Evolutionary conservation across 345 rosid genomes (phyloP).

Genomic region (Reutealis trisperma): DNA sequence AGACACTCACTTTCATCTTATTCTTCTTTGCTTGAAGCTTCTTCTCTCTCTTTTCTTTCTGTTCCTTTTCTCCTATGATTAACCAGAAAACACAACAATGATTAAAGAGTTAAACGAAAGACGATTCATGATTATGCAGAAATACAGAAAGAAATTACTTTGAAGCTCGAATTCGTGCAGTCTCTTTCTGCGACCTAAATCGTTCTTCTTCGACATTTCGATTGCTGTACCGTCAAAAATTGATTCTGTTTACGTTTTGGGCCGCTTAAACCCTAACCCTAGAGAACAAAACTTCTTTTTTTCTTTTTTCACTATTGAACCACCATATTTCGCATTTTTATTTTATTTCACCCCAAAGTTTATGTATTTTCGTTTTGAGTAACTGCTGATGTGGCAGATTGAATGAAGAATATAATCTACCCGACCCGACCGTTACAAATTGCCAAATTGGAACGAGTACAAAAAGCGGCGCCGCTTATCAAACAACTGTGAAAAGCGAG

Average conservation of each 20-base stretch:
- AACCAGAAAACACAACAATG: not conserved
- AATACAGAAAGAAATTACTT: constrained; percentile 36
- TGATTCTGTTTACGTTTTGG: not conserved
- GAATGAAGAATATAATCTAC: not conserved
- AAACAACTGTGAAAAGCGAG: not conserved
- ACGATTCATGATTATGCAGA: not conserved
- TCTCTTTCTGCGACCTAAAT: constrained; percentile 69
- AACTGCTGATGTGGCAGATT: not conserved
- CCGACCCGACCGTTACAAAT: not conserved
- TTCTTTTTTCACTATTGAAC: not conserved
- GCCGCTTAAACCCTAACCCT: constrained; percentile 22
- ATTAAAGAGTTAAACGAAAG: not conserved
- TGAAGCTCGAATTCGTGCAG: constrained; percentile 85
- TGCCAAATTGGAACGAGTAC: not conserved
- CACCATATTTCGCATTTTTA: not conserved
- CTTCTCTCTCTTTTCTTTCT: constrained; percentile 60
- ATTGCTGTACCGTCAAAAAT: not conserved
- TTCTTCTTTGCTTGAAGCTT: constrained; percentile 84
- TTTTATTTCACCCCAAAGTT: not conserved
- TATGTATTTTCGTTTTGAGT: not conserved
- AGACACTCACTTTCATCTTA: constrained; percentile 79
- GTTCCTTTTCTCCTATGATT: constrained; percentile 68
- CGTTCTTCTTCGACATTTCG: constrained; percentile 95
- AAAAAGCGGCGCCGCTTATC: constrained; percentile 18
- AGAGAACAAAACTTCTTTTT: not conserved